These are phyloP conservation scores for Phytophthora crassamura DNA, from an alignment of 352 stramenopile species.

Conservation along the genomic window DNA sequence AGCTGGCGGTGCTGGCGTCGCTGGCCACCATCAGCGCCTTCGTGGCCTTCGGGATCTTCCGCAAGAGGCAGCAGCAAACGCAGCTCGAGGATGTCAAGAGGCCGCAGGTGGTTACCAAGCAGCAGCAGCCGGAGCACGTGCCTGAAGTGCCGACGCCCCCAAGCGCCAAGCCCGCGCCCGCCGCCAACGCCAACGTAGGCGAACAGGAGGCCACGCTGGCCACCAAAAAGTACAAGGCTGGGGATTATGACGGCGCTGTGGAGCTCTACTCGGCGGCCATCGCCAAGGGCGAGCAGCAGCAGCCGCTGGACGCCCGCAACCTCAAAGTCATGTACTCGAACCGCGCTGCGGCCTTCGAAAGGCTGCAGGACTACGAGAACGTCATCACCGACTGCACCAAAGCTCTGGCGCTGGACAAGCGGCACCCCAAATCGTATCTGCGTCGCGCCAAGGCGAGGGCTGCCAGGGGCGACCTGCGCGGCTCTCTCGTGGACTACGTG, in stretches of 20 bases:
- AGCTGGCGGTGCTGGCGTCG: conserved; percentile 77
- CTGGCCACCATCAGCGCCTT: conserved; percentile 72
- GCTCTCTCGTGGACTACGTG: conserved; percentile 82
- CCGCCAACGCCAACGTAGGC: conserved; percentile 47
- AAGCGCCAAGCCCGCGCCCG: conserved; percentile 26
- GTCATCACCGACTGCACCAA: conserved; percentile 72
- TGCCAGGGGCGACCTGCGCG: conserved; percentile 49
- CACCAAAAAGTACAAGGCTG: conserved; percentile 84
- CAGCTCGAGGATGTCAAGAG: conserved; percentile 38
- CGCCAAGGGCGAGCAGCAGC: conserved; percentile 56
- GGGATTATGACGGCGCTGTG: conserved; percentile 69
- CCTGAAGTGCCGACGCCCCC: conserved; percentile 23
- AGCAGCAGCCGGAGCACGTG: conserved; percentile 37
- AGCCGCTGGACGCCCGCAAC: conserved; percentile 72
- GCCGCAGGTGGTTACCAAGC: conserved; percentile 27
- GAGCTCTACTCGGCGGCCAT: conserved; percentile 78
- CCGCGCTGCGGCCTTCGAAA: conserved; percentile 76
- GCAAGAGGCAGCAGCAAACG: conserved; percentile 49
- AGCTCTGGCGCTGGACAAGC: conserved; percentile 68
- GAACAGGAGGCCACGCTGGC: conserved; percentile 73
- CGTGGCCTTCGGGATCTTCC: conserved; percentile 60
- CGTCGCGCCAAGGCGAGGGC: conserved; percentile 78
- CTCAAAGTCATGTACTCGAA: conserved; percentile 90
- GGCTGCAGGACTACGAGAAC: conserved; percentile 64
- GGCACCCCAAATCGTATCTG: conserved; percentile 80